Evolutionary conservation across 768 basidiomycete species (phyloP).

Genomic region (Panaeolus papilionaceus): DNA sequence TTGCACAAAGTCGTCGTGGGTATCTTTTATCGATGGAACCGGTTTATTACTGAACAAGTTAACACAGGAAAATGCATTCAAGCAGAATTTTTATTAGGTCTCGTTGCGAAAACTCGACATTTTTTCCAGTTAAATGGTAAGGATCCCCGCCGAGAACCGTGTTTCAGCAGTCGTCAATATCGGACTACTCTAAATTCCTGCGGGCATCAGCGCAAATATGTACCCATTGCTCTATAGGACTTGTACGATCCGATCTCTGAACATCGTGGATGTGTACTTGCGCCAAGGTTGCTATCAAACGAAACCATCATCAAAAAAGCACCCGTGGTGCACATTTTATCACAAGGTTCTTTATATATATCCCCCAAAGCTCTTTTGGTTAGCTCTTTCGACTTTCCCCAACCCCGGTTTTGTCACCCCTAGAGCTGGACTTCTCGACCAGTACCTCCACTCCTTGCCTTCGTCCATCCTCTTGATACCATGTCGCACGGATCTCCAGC

Average conservation of each 20-base stretch:
- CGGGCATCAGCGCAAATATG: background rate
- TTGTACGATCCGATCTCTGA: constrained; percentile 3
- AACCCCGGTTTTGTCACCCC: constrained; percentile 21
- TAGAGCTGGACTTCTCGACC: constrained; percentile 32
- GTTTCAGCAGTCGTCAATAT: background rate
- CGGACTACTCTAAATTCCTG: background rate
- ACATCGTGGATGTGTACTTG: constrained; percentile 9
- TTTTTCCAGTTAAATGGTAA: background rate
- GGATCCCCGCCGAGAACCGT: background rate
- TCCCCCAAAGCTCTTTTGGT: background rate
- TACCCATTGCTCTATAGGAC: background rate
- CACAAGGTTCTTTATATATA: constrained; percentile 6
- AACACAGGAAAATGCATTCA: background rate
- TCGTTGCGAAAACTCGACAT: constrained; percentile 6
- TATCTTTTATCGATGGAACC: background rate
- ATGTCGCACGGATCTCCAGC: constrained; percentile 74
- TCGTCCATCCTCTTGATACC: background rate
- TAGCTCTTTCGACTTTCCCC: constrained; percentile 9
- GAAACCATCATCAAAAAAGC: background rate
- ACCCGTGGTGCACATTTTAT: constrained; percentile 1
- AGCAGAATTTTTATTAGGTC: background rate
- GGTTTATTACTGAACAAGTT: background rate
- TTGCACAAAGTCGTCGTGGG: constrained; percentile 1
- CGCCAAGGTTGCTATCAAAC: constrained; percentile 13
- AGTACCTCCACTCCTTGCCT: constrained; percentile 23